Percentiles rank a stretch among this genome's conserved stretches.
Conservation (phyloP, 2,329 filamentous ascomycete species). For the Fusarium coffeatum region DNA sequence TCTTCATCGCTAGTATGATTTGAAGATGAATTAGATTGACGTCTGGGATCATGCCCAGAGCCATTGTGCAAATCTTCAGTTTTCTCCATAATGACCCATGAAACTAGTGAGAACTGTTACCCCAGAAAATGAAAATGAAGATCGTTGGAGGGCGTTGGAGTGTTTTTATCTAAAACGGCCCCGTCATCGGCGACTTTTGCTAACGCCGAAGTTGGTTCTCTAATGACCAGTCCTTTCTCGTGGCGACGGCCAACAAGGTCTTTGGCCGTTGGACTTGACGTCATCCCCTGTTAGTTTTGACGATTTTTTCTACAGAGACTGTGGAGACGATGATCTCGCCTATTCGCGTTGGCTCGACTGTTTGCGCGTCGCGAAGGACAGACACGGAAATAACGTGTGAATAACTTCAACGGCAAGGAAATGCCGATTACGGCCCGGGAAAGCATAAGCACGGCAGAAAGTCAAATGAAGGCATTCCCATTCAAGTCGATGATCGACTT, state of each 20-base stretch:
- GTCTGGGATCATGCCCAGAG: neutral
- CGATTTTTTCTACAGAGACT: neutral
- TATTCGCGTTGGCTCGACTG: neutral
- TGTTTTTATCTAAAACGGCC: slow-evolving; percentile 13
- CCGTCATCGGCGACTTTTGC: slow-evolving; percentile 26
- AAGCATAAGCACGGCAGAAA: neutral
- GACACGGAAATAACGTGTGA: slow-evolving; percentile 14
- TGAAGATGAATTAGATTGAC: slow-evolving; percentile 1
- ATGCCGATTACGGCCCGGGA: slow-evolving; percentile 23
- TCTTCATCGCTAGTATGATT: slow-evolving; percentile 21
- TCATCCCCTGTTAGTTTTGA: neutral
- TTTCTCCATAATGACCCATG: slow-evolving; percentile 9
- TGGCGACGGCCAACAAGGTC: slow-evolving; percentile 17
- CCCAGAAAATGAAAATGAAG: neutral
- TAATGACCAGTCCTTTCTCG: neutral
- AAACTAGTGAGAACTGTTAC: neutral
- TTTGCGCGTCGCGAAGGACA: neutral
- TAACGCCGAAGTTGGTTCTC: neutral
- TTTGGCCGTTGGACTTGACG: neutral
- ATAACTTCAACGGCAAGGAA: slow-evolving; percentile 15
- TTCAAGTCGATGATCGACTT: neutral
- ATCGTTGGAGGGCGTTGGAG: neutral
- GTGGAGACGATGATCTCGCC: slow-evolving; percentile 8
- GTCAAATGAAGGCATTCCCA: neutral
- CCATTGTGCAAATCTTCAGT: slow-evolving; percentile 6